Percentiles rank a stretch among this genome's conserved stretches.
Evolutionary conservation across 768 basidiomycete genomes (phyloP).

Genomic region (Calocybe cyanea): DNA sequence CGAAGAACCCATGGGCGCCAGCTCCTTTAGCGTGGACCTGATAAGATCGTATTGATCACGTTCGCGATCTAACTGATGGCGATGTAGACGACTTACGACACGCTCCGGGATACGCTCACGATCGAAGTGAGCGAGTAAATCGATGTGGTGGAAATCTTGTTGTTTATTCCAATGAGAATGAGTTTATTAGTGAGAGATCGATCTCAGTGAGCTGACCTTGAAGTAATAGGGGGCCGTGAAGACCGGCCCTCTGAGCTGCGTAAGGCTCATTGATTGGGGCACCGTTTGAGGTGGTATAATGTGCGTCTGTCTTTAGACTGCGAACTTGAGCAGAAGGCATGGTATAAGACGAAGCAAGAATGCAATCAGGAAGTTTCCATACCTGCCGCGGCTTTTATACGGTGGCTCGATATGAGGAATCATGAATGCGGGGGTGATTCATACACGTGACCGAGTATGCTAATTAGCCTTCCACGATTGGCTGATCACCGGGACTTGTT

Average conservation of each 20-base stretch:
- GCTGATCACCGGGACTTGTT: background rate
- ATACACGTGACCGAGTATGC: constrained; percentile 7
- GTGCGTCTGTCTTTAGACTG: constrained; percentile 48
- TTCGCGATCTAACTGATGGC: constrained; percentile 20
- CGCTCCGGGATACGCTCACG: constrained; percentile 96
- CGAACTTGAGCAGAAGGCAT: constrained; percentile 69
- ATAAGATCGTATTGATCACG: constrained; percentile 21
- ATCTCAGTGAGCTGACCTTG: constrained; percentile 52
- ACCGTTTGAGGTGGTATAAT: constrained; percentile 87
- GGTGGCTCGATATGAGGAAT: background rate
- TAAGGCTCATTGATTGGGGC: constrained; percentile 75
- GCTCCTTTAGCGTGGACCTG: constrained; percentile 91
- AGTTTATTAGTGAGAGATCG: background rate
- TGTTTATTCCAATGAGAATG: no score
- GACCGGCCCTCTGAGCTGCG: constrained; percentile 70
- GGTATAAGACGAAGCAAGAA: constrained; percentile 14
- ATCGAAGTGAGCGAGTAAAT: constrained; percentile 88
- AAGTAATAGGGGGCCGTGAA: constrained; percentile 78
- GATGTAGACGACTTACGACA: constrained; percentile 48
- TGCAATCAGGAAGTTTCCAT: constrained; percentile 9
- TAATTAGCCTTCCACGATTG: constrained; percentile 6
- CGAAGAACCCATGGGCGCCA: constrained; percentile 91
- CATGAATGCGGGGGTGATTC: background rate
- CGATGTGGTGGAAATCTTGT: constrained; percentile 91
- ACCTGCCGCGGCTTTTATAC: constrained; percentile 12